Percentiles rank a stretch among this genome's conserved stretches.
Conservation (phyloP, 305 asterid species). For the Fraxinus ornus region DNA sequence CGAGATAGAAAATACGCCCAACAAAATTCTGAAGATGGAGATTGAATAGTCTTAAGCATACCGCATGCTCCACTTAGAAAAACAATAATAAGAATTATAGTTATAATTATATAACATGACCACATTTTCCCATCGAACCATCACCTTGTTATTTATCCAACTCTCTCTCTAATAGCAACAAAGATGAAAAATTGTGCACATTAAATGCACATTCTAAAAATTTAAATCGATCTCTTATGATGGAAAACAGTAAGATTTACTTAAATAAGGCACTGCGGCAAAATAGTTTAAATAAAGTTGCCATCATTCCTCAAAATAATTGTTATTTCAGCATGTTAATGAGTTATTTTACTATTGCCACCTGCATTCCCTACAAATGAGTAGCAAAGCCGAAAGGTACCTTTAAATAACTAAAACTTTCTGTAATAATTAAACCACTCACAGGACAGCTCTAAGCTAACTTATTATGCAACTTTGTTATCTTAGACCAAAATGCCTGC, state of each 20-base stretch:
- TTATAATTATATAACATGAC: too few relatives aligned
- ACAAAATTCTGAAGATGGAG: too few relatives aligned
- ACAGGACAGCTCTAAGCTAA: neutral
- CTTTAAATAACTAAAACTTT: neutral
- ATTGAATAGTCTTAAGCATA: too few relatives aligned
- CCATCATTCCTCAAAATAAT: neutral
- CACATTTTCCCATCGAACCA: neutral
- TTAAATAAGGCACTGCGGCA: neutral
- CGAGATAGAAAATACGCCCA: too few relatives aligned
- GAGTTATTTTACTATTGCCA: neutral
- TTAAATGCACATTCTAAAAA: neutral
- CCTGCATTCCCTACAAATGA: neutral
- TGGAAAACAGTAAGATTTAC: neutral
- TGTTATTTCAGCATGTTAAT: neutral
- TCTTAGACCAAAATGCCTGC: neutral
- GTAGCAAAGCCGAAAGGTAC: neutral
- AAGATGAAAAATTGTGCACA: neutral
- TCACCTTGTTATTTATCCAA: neutral
- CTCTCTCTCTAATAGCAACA: neutral
- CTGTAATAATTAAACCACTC: neutral
- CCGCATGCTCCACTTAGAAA: too few relatives aligned
- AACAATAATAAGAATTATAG: too few relatives aligned
- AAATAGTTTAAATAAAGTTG: neutral
- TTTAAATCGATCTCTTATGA: neutral
- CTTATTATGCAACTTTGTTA: neutral